phyloP scores from a whole-genome alignment of 2,329 filamentous ascomycete genomes.

The Colletotrichum phormii region DNA sequence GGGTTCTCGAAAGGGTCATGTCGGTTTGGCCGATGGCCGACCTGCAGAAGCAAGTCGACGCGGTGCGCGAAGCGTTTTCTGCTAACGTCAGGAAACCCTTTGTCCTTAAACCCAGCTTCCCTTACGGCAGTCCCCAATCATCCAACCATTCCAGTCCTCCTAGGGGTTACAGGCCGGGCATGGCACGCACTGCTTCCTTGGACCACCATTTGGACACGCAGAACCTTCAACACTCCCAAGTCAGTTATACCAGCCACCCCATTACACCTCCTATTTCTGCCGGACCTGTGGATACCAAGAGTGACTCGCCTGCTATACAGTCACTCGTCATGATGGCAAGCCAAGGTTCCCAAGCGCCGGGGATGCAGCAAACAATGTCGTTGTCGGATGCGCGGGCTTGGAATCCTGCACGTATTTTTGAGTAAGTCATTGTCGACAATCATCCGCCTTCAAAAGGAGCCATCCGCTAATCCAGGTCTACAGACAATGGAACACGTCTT shows the following conservation, averaged over 20 bases:
- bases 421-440: constrained; percentile 68
- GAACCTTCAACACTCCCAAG: constrained; percentile 63
- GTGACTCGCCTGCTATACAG: constrained; percentile 80
- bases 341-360: constrained; percentile 66
- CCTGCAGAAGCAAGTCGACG: constrained; percentile 89
- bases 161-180: constrained; percentile 62
- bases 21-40: constrained; percentile 88
- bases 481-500: constrained; percentile 96
- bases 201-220: constrained; percentile 66
- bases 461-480: constrained; percentile 33
- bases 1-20: constrained; percentile 88
- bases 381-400: constrained; percentile 75
- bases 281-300: constrained; percentile 78
- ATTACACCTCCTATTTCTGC: constrained; percentile 85
- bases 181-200: constrained; percentile 60
- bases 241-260: constrained; percentile 77
- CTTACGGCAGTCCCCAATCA: constrained; percentile 82
- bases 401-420: constrained; percentile 91
- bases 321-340: constrained; percentile 77
- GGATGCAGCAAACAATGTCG: constrained; percentile 65
- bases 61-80: constrained; percentile 90
- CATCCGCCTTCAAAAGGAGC: background rate
- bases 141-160: constrained; percentile 74
- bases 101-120: constrained; percentile 87
- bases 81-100: constrained; percentile 87